Evolutionary conservation across 176 grass and related monocot species (phyloP), one percentile per base, ranked within the genome.

Genomic region (Musa troglodytarum): DNA sequence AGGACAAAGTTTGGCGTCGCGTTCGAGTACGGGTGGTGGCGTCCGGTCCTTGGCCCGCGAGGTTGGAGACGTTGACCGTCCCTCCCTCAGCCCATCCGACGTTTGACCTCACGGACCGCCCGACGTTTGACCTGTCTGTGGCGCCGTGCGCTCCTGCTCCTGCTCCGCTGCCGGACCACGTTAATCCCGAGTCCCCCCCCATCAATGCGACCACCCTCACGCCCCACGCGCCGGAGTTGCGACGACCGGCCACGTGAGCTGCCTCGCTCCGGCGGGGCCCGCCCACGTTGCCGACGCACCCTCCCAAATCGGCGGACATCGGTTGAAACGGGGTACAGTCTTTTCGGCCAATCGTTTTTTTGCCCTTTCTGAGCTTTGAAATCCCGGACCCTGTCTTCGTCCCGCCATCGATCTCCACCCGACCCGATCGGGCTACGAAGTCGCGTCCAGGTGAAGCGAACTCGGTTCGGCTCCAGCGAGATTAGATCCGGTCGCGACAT

Each of bases 201-300:
- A 24, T 24, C 62, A 12, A 23, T 64, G n/a, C 62, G 21, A 64
- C 10, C 61, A n/a, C n/a, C 20, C 19, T 63, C n/a, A 21, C 61
- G n/a, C 19, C 58, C 2, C 19, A 9, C 58, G 9, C 58, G 58
- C 6, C 15, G n/a, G 24, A 64, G 62, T 12, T 2, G 10, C 20
- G 9, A 12, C 20, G 66, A 49, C 66, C 66, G 13, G 66, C 28
- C 66, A 68, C 49, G 66, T 68, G 66, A 68, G 66, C 28, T 61
- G 17, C 57, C 8, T n/a, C 57, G 5, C 8, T 19, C 14, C 57
- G 4, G 57, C 57, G 57, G 66, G 15, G 66, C 12, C 66, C 67
- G 2, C 10, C 29, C 67, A 50, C 29, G 67, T 69, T 49, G 67
- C 13, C 24, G 11, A 34, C 34, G 34, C 34, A 43, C 34, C 34